Evolutionary conservation across 2,329 filamentous ascomycete genomes (phyloP).

Genomic region (Aspergillus fructus): DNA sequence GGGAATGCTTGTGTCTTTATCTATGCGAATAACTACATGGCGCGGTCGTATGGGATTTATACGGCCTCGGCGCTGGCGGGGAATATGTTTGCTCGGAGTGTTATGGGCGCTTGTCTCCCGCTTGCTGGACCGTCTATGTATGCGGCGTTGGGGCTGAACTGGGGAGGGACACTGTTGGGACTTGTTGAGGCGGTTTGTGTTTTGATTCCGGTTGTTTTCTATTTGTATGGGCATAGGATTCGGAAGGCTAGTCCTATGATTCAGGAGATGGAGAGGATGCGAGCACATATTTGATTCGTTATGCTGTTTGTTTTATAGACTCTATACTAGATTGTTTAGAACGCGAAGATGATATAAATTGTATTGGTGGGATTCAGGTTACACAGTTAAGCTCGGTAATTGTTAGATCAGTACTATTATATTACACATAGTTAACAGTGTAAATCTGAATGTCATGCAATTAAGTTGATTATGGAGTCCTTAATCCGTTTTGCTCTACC

Average conservation of each 20-base stretch:
- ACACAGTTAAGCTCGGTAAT: too few relatives aligned
- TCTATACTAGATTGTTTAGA: too few relatives aligned
- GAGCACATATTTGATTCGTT: too few relatives aligned
- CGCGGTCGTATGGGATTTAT: slow-evolving; percentile 23
- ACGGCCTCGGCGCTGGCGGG: slow-evolving; percentile 46
- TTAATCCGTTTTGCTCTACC: too few relatives aligned
- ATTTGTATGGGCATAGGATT: slow-evolving; percentile 29
- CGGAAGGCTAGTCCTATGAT: background rate
- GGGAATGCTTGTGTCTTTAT: slow-evolving; percentile 77
- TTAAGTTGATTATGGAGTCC: too few relatives aligned
- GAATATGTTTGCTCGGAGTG: slow-evolving; percentile 45
- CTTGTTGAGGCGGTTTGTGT: slow-evolving; percentile 69
- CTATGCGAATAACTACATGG: slow-evolving; percentile 60
- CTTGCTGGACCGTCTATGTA: slow-evolving; percentile 74
- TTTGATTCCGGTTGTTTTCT: slow-evolving; percentile 75
- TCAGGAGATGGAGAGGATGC: background rate
- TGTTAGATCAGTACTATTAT: too few relatives aligned
- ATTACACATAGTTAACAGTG: too few relatives aligned
- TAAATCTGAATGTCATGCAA: too few relatives aligned
- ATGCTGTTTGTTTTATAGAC: too few relatives aligned
- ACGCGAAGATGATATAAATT: too few relatives aligned
- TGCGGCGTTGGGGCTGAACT: slow-evolving; percentile 63
- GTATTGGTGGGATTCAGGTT: too few relatives aligned
- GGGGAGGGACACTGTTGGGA: slow-evolving; percentile 73
- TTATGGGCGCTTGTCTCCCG: slow-evolving; percentile 70